phyloP scores from a whole-genome alignment of 2,329 filamentous ascomycete species.

The Trichoderma sp. region DNA sequence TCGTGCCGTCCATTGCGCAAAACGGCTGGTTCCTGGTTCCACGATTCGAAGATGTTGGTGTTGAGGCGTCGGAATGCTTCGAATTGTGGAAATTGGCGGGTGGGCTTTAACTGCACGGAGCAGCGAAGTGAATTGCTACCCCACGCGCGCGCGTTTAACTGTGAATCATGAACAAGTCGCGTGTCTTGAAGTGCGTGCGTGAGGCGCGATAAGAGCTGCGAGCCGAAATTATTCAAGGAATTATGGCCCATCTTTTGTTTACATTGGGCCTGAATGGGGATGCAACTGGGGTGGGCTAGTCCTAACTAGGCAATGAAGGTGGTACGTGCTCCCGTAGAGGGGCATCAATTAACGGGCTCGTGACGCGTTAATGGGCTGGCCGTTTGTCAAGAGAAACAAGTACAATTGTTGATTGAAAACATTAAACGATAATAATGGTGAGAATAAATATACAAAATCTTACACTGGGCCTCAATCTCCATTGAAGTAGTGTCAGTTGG shows the following conservation, averaged over 20 bases:
- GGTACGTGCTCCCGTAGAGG: background rate
- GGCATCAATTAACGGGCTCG: background rate
- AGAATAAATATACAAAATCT: background rate
- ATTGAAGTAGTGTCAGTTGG: background rate
- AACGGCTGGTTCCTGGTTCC: background rate
- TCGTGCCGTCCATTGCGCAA: slow-evolving; percentile 25
- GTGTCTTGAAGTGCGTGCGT: slow-evolving; percentile 6
- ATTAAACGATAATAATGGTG: background rate
- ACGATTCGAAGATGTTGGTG: background rate
- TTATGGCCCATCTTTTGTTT: slow-evolving; percentile 15
- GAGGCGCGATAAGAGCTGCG: background rate
- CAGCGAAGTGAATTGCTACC: background rate
- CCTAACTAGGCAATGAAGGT: background rate
- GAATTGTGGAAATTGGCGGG: background rate
- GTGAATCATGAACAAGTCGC: background rate
- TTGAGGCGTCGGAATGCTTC: background rate
- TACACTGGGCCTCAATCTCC: background rate
- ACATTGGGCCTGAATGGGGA: slow-evolving; percentile 6
- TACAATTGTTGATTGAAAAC: background rate
- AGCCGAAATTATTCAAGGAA: background rate
- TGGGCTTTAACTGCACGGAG: background rate
- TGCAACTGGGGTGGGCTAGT: background rate
- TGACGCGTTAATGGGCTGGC: slow-evolving; percentile 9
- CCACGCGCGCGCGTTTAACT: slow-evolving; percentile 13
- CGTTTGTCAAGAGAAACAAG: background rate